These are phyloP conservation scores for Piper longum DNA, from an alignment of 164 flowering plant species.

Conservation along the genomic window DNA sequence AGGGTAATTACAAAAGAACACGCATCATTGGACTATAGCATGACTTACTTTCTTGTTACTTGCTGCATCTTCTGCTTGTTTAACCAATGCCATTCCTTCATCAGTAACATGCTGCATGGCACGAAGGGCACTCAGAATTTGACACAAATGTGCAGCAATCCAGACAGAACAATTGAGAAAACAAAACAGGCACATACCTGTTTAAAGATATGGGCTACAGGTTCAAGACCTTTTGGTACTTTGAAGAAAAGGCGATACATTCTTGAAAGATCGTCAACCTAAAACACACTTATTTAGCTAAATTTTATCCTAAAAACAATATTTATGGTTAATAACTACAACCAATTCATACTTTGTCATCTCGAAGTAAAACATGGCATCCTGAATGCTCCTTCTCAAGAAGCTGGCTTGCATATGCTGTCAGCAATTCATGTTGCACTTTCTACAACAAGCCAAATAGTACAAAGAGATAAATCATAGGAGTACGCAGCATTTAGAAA, in stretches of 20 bases:
- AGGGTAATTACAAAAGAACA: too few species aligned
- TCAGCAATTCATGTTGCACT: slow-evolving; percentile 23
- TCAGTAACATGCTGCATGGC: slow-evolving; percentile 77
- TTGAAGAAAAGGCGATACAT: slow-evolving; percentile 78
- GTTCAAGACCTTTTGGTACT: slow-evolving; percentile 69
- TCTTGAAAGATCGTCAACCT: slow-evolving; percentile 76
- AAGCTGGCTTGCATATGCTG: slow-evolving; percentile 47
- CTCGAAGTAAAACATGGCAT: slow-evolving; percentile 78
- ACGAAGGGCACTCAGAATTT: neutral
- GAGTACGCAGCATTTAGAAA: too few species aligned
- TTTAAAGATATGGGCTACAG: slow-evolving; percentile 67
- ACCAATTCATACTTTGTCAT: slow-evolving; percentile 58
- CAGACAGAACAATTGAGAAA: too few species aligned
- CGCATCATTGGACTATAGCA: too few species aligned
- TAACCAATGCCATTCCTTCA: slow-evolving; percentile 85
- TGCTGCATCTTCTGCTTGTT: slow-evolving; percentile 97
- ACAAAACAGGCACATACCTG: slow-evolving; percentile 32
- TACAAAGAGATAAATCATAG: neutral
- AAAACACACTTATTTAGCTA: neutral
- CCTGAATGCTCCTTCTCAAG: slow-evolving; percentile 96
- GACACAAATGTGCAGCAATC: neutral
- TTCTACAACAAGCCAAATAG: slow-evolving; percentile 8
- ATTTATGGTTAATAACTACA: slow-evolving; percentile 67
- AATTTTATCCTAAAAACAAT: slow-evolving; percentile 6
- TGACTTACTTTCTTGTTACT: slow-evolving; percentile 60